Evolutionary conservation across 352 stramenopile genomes (phyloP).

Genomic region (Phytophthora fragariaefolia): DNA sequence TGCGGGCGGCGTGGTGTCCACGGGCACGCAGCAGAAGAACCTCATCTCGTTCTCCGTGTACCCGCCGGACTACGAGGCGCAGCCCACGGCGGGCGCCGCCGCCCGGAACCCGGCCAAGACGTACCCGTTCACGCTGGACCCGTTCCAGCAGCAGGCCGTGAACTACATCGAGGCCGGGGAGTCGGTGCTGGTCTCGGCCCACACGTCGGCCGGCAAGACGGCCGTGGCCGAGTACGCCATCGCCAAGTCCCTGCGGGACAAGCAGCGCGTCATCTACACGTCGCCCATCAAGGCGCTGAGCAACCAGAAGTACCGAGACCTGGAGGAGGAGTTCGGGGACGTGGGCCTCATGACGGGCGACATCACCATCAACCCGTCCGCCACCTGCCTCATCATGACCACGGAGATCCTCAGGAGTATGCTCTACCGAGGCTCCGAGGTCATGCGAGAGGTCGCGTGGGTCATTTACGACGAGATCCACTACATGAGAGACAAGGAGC

Average conservation of each 20-base stretch:
- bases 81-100: conserved; percentile 53
- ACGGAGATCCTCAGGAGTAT: conserved; percentile 98
- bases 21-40: conserved; percentile 95
- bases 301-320: conserved; percentile 99
- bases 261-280: conserved; percentile 98
- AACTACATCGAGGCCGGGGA: conserved; percentile 97
- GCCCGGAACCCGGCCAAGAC: conserved; percentile 93
- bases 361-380: conserved; percentile 99
- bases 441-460: conserved; percentile 98
- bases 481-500: conserved; percentile 99
- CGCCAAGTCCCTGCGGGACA: conserved; percentile 94
- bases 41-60: conserved; percentile 95
- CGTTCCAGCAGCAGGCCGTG: conserved; percentile 98
- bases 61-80: conserved; percentile 68
- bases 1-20: conserved; percentile 84
- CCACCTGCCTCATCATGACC: conserved; percentile 98
- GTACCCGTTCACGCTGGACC: conserved; percentile 98
- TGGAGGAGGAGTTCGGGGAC: conserved; percentile 94
- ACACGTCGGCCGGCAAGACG: conserved; percentile 98
- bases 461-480: conserved; percentile 99
- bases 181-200: conserved; percentile 98
- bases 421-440: conserved; percentile 98
- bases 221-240: conserved; percentile 99
- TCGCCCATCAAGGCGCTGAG: conserved; percentile 99
- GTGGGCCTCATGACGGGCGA: conserved; percentile 99